Conservation (phyloP, 306 rosid species). For the Canavalia gladiata region DNA sequence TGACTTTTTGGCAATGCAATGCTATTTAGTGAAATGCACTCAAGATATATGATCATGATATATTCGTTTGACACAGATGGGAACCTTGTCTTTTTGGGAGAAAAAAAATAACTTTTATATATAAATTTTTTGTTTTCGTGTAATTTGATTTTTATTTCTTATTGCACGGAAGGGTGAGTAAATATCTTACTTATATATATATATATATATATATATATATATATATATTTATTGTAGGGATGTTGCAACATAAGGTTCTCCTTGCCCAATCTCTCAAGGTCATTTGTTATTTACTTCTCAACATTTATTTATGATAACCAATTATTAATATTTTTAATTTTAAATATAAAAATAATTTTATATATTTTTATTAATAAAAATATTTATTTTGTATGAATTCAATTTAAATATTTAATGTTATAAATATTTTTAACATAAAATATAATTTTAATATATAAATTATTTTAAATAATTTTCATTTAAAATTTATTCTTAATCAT, state of each 20-base stretch:
- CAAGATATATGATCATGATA: neutral
- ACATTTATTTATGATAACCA: neutral
- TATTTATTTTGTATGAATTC: too few species aligned
- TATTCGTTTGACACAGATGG: neutral
- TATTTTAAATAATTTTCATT: too few species aligned
- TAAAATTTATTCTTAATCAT: too few species aligned
- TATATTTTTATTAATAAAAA: too few species aligned
- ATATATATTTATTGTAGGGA: neutral
- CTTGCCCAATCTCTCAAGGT: constrained; percentile 39
- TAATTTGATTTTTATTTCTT: constrained; percentile 23
- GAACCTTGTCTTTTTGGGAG: neutral
- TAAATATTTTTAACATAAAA: too few species aligned
- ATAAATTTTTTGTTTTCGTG: neutral
- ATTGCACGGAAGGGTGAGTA: constrained; percentile 75
- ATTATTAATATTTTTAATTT: too few species aligned
- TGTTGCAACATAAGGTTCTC: constrained; percentile 46
- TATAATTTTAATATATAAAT: too few species aligned
- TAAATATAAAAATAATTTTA: too few species aligned
- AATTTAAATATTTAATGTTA: too few species aligned
- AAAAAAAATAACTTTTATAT: neutral
- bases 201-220: too few species aligned
- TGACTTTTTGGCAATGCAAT: constrained; percentile 40
- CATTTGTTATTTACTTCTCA: constrained; percentile 10
- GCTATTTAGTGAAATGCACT: constrained; percentile 47
- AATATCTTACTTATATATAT: constrained; percentile 37